A percentile compares a stretch with the other conserved stretches of the same genome.
These are phyloP conservation scores for Pyrus communis DNA, from an alignment of 306 rosid species.

Conservation along the genomic window DNA sequence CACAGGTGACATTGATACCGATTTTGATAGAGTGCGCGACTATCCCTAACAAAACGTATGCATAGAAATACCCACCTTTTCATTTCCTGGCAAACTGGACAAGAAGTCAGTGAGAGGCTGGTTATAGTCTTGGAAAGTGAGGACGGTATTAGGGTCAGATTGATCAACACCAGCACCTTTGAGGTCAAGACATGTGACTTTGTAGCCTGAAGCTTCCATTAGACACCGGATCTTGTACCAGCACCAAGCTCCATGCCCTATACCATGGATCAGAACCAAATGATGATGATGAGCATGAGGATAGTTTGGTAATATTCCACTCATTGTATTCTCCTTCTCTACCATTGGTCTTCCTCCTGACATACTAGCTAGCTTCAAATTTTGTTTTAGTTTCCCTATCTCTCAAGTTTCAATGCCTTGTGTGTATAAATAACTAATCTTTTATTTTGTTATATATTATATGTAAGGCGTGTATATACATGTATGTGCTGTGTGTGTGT, in stretches of 20 bases:
- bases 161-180: conserved; percentile 9
- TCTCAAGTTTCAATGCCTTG: background rate
- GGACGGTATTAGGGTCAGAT: conserved; percentile 9
- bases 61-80: background rate
- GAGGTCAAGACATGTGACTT: conserved; percentile 10
- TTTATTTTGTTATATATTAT: too few species aligned
- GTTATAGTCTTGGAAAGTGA: conserved; percentile 12
- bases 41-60: background rate
- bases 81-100: background rate
- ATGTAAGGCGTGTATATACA: background rate
- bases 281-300: background rate
- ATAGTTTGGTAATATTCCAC: background rate
- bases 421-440: background rate
- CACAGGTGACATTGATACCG: background rate
- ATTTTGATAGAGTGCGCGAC: too few species aligned
- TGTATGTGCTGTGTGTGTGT: too few species aligned
- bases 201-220: conserved; percentile 3
- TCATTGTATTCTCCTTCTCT: background rate
- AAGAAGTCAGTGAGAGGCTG: conserved; percentile 3
- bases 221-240: conserved; percentile 11
- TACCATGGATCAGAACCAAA: conserved; percentile 7
- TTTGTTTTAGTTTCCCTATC: background rate
- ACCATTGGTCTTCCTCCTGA: background rate
- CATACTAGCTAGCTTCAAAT: background rate
- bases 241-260: conserved; percentile 18